These are phyloP conservation scores for Gymnopus androsaceus DNA, from an alignment of 1,284 basidiomycete genomes.

Conservation along the genomic window DNA sequence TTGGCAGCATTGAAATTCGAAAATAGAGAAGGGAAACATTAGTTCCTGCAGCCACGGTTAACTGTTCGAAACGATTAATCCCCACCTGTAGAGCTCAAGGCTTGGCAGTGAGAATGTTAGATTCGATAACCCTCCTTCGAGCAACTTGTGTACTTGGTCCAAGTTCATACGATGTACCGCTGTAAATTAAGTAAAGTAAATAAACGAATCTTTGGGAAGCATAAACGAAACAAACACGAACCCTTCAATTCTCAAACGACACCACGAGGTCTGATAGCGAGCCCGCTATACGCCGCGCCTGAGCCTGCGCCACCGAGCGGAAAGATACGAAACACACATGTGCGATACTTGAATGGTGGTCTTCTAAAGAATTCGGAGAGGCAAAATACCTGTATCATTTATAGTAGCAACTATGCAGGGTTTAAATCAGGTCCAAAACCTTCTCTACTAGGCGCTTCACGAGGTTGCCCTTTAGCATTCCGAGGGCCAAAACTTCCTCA, in stretches of 20 bases:
- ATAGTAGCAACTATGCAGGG: too few relatives aligned
- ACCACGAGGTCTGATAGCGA: constrained; percentile 91
- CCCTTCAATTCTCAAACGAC: constrained; percentile 94
- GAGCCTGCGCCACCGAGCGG: constrained; percentile 29
- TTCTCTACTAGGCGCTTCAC: constrained; percentile 68
- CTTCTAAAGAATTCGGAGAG: too few relatives aligned
- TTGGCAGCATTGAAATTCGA: too few relatives aligned
- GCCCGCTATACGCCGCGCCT: constrained; percentile 59
- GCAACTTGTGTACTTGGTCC: constrained; percentile 88
- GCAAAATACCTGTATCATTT: too few relatives aligned
- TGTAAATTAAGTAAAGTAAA: constrained; percentile 31
- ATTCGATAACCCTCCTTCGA: constrained; percentile 87
- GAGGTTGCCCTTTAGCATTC: constrained; percentile 64
- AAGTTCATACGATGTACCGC: constrained; percentile 82
- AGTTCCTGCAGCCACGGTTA: too few relatives aligned
- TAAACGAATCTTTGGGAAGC: neutral
- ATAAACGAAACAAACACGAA: constrained; percentile 36
- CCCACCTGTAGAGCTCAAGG: too few relatives aligned
- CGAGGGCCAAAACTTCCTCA: constrained; percentile 76
- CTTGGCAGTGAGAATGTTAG: too few relatives aligned
- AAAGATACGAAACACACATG: too few relatives aligned
- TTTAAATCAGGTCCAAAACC: constrained; percentile 53
- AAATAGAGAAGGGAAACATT: too few relatives aligned
- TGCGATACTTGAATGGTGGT: too few relatives aligned
- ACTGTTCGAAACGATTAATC: too few relatives aligned